phyloP scores from a whole-genome alignment of 2,329 filamentous ascomycete species.

The Penicillium sp. region DNA sequence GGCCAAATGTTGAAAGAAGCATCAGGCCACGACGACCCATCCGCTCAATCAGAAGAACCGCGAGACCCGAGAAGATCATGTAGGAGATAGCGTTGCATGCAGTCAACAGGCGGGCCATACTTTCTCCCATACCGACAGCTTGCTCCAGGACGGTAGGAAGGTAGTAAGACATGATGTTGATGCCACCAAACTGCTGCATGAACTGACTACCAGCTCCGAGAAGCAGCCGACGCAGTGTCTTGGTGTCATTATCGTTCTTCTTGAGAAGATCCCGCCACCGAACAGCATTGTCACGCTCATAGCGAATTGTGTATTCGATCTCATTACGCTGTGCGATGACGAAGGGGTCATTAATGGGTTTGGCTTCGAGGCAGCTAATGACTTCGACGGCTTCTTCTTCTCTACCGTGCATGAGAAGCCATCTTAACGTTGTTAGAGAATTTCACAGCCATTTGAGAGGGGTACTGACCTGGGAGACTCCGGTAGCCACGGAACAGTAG shows the following conservation, averaged over 20 bases:
- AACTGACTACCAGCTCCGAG: slow-evolving; percentile 17
- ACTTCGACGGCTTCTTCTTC: slow-evolving; percentile 51
- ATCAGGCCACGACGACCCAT: slow-evolving; percentile 51
- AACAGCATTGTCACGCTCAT: slow-evolving; percentile 52
- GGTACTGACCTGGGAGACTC: slow-evolving; percentile 21
- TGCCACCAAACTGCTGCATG: slow-evolving; percentile 20
- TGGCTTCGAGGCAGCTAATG: slow-evolving; percentile 50
- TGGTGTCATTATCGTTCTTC: slow-evolving; percentile 18
- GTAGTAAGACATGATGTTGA: slow-evolving; percentile 24
- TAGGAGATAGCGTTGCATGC: slow-evolving; percentile 51
- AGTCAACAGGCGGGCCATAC: slow-evolving; percentile 44
- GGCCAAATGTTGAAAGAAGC: slow-evolving; percentile 51
- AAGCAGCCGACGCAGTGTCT: slow-evolving; percentile 14
- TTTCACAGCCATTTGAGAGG: too few relatives aligned
- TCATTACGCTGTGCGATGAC: slow-evolving; percentile 46
- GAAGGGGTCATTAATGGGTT: slow-evolving; percentile 46
- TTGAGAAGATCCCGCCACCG: slow-evolving; percentile 51
- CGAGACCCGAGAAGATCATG: slow-evolving; percentile 43
- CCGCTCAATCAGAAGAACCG: slow-evolving; percentile 50
- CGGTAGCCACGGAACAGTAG: slow-evolving; percentile 41
- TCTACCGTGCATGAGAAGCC: slow-evolving; percentile 45
- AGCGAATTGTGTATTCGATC: slow-evolving; percentile 50
- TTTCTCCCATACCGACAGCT: slow-evolving; percentile 38
- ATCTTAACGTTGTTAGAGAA: slow-evolving; percentile 26
- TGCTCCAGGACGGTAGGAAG: slow-evolving; percentile 43